Evolutionary conservation across 139 green algal genomes (phyloP).

Genomic region (Ulvella scutata): DNA sequence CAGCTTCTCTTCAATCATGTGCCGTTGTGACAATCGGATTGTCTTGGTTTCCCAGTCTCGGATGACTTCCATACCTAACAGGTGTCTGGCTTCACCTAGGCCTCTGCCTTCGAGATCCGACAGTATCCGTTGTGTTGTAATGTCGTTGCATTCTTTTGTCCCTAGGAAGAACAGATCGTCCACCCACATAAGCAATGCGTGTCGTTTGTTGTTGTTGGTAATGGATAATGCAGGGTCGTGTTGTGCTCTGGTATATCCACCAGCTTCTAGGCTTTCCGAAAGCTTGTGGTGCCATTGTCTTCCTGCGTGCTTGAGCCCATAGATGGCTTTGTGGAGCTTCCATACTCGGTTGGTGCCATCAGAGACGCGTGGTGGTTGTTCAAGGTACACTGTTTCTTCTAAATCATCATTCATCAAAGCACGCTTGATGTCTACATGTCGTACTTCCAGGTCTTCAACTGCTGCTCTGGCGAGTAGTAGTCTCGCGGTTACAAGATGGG

Average conservation of each 20-base stretch:
- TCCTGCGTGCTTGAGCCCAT: slow-evolving; percentile 21
- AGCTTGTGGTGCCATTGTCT: slow-evolving; percentile 16
- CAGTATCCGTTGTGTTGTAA: background rate
- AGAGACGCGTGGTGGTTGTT: slow-evolving; percentile 13
- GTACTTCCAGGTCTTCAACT: slow-evolving; percentile 11
- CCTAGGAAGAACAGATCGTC: background rate
- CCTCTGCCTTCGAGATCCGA: background rate
- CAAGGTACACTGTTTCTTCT: slow-evolving; percentile 17
- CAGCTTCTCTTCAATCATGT: background rate
- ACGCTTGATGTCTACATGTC: slow-evolving; percentile 27
- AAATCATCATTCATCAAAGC: slow-evolving; percentile 32
- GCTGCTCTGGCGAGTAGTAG: slow-evolving; percentile 10
- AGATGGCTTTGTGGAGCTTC: no score
- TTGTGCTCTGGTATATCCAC: slow-evolving; percentile 7
- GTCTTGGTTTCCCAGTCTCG: background rate
- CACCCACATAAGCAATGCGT: background rate
- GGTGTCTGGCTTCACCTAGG: background rate
- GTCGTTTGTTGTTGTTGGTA: background rate
- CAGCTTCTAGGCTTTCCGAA: background rate
- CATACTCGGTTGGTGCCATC: no score
- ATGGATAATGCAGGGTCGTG: slow-evolving; percentile 10
- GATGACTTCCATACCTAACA: background rate
- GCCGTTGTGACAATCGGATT: background rate
- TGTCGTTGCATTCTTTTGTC: background rate
- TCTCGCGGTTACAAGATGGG: background rate